Percentiles rank a stretch among this genome's conserved stretches.
These are phyloP conservation scores for Xenoacremonium recifei DNA, from an alignment of 2,329 filamentous ascomycete species.

Conservation along the genomic window DNA sequence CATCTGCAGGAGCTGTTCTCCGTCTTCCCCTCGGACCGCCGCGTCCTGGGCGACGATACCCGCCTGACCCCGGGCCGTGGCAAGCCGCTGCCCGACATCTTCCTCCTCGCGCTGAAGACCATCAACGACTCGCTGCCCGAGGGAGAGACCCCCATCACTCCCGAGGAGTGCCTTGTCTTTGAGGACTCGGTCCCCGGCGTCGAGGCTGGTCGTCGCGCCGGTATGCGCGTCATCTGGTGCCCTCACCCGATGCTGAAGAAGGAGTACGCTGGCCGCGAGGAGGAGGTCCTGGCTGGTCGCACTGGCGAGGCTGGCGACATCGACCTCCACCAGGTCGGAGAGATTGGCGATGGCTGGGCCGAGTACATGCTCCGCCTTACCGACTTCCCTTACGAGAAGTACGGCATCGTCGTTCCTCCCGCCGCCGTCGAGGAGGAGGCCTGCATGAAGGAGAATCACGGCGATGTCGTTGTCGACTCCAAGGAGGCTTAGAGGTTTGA, in stretches of 20 bases:
- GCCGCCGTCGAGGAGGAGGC: slow-evolving; percentile 41
- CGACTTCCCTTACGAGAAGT: slow-evolving; percentile 57
- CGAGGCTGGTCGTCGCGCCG: slow-evolving; percentile 84
- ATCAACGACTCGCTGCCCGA: slow-evolving; percentile 73
- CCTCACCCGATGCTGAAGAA: slow-evolving; percentile 77
- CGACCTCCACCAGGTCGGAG: slow-evolving; percentile 55
- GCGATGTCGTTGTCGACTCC: slow-evolving; percentile 11
- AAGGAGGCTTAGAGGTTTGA: slow-evolving; percentile 16
- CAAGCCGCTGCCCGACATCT: slow-evolving; percentile 94
- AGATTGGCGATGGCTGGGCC: slow-evolving; percentile 60
- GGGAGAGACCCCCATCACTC: slow-evolving; percentile 64
- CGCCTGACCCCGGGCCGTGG: slow-evolving; percentile 78
- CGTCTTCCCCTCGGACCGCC: slow-evolving; percentile 67
- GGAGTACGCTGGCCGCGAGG: slow-evolving; percentile 75
- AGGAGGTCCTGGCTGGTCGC: slow-evolving; percentile 77
- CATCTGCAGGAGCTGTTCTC: slow-evolving; percentile 59
- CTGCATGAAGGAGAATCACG: slow-evolving; percentile 37
- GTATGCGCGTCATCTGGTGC: slow-evolving; percentile 93
- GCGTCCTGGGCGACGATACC: slow-evolving; percentile 81
- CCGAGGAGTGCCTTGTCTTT: slow-evolving; percentile 91
- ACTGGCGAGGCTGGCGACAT: slow-evolving; percentile 65
- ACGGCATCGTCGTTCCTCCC: slow-evolving; percentile 52
- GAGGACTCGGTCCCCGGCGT: slow-evolving; percentile 94
- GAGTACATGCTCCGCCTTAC: slow-evolving; percentile 51
- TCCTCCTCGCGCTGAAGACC: slow-evolving; percentile 77